These are phyloP conservation scores for Penicillium janthinellum DNA, from an alignment of 2,329 filamentous ascomycete species.

Conservation along the genomic window DNA sequence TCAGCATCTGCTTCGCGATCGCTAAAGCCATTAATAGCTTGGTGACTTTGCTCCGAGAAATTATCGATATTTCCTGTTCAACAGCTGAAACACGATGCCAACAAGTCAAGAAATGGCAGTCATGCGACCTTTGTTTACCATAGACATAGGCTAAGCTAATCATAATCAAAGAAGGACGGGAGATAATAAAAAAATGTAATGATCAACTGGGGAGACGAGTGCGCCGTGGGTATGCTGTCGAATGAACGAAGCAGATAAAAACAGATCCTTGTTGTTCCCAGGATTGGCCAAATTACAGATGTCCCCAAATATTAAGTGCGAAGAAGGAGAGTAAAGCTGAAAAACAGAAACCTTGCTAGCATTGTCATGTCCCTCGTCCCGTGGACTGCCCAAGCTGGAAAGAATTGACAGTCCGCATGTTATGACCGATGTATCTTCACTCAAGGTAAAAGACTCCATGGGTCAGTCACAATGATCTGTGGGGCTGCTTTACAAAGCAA, in stretches of 20 bases:
- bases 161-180: conserved; percentile 5
- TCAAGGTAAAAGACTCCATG: too few species aligned
- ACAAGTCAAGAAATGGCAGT: background rate
- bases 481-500: conserved; percentile 38
- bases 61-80: background rate
- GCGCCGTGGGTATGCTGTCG: conserved; percentile 18
- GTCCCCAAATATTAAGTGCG: conserved; percentile 13
- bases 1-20: background rate
- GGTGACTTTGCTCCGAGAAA: background rate
- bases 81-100: background rate
- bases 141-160: conserved; percentile 14
- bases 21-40: background rate
- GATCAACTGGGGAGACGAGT: conserved; percentile 6
- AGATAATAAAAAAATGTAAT: background rate
- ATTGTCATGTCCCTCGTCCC: conserved; percentile 26
- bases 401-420: background rate
- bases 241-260: conserved; percentile 8
- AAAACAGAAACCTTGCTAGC: conserved; percentile 15
- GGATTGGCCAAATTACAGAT: conserved; percentile 17
- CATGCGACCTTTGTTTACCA: conserved; percentile 16
- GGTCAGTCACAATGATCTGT: background rate
- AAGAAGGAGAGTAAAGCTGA: conserved; percentile 10
- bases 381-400: background rate
- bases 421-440: background rate
- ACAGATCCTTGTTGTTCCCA: conserved; percentile 4